These are phyloP conservation scores for Echria macrotheca DNA, from an alignment of 495 filamentous ascomycete species.

Conservation along the genomic window DNA sequence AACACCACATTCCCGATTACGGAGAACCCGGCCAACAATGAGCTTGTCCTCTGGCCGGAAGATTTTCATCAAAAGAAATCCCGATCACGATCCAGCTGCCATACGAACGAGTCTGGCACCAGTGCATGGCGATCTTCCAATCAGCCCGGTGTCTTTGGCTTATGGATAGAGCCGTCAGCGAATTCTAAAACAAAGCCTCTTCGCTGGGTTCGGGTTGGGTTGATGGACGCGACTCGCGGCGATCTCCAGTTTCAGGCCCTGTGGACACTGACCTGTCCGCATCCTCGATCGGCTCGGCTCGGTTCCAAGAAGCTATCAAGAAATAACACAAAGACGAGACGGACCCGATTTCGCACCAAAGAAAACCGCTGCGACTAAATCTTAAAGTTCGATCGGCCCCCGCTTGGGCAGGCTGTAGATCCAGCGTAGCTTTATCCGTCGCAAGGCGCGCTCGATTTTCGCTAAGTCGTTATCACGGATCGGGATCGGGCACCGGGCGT, in stretches of 20 bases:
- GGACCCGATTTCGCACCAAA: not conserved
- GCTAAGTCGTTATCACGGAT: conserved; percentile 7
- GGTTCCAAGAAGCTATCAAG: not conserved
- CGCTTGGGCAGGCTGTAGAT: no score
- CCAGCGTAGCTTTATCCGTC: no score
- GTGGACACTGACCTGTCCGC: not conserved
- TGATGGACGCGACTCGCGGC: conserved; percentile 4
- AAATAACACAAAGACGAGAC: not conserved
- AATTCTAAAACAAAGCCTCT: not conserved
- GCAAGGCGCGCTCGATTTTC: no score
- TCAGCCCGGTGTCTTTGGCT: not conserved
- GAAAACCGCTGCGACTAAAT: not conserved
- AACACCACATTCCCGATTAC: not conserved
- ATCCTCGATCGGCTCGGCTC: conserved; percentile 1
- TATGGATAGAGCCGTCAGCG: not conserved
- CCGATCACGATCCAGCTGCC: no score
- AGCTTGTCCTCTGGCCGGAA: no score
- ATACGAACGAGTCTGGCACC: no score
- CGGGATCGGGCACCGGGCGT: not conserved
- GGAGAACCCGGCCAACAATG: not conserved
- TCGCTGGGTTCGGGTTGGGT: conserved; percentile 14
- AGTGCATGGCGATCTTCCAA: not conserved
- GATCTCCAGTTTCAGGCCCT: conserved; percentile 11
- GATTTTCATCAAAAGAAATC: no score
- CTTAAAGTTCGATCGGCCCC: no score